Percentiles rank a stretch among this genome's conserved stretches.
Evolutionary conservation across 2,329 filamentous ascomycete genomes (phyloP).

Genomic region (Phialophora verrucosa): DNA sequence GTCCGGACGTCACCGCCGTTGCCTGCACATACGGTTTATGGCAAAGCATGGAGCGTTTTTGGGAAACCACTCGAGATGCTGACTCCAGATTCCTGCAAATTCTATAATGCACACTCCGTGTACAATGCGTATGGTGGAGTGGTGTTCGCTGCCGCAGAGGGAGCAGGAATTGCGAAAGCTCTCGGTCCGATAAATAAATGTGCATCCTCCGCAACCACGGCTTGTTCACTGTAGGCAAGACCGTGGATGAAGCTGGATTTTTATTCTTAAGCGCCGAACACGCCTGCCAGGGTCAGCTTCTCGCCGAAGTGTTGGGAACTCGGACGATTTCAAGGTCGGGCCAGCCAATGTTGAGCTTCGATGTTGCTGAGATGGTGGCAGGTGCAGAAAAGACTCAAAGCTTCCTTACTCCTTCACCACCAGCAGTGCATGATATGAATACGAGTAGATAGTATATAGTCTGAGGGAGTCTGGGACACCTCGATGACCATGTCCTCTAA

Average conservation of each 20-base stretch:
- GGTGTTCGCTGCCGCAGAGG: constrained; percentile 68
- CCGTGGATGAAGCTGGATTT: constrained; percentile 76
- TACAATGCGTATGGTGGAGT: constrained; percentile 70
- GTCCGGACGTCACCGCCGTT: constrained; percentile 70
- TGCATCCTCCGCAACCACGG: constrained; percentile 66
- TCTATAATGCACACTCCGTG: constrained; percentile 65
- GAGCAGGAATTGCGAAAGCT: constrained; percentile 65
- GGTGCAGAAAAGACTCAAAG: too few species aligned
- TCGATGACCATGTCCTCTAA: too few species aligned
- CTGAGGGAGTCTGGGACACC: too few species aligned
- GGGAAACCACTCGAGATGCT: constrained; percentile 71
- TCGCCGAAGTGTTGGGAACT: constrained; percentile 61
- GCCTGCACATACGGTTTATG: constrained; percentile 69
- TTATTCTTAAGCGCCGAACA: constrained; percentile 72
- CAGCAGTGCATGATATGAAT: too few species aligned
- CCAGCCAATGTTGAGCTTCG: too few species aligned
- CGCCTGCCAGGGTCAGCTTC: constrained; percentile 70
- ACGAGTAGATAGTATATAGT: too few species aligned
- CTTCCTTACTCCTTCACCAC: too few species aligned
- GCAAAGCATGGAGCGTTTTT: constrained; percentile 72
- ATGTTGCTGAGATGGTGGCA: too few species aligned
- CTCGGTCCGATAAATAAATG: constrained; percentile 58
- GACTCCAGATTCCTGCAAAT: constrained; percentile 50
- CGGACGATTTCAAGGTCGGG: too few species aligned
- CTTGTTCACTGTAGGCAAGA: constrained; percentile 70